Percentiles rank a stretch among this genome's conserved stretches.
phyloP scores from a whole-genome alignment of 2,329 filamentous ascomycete species.

The Arthrobotrys iridis region DNA sequence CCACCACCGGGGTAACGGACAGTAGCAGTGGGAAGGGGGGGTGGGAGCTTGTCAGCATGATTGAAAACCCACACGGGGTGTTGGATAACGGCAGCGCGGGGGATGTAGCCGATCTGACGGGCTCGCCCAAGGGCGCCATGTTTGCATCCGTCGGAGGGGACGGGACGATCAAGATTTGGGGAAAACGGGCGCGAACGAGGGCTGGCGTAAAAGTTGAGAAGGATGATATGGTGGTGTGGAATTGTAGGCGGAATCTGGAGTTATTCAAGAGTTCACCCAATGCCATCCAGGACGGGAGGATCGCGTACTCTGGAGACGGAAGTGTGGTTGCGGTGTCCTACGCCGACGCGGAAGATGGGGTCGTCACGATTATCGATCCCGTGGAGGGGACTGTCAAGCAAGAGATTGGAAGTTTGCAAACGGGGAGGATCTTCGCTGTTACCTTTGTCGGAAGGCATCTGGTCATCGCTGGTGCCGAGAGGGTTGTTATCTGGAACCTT shows the following conservation, averaged over 20 bases:
- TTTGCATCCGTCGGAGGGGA: slow-evolving; percentile 91
- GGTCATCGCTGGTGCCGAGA: slow-evolving; percentile 74
- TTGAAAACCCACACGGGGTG: slow-evolving; percentile 79
- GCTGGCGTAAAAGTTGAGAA: slow-evolving; percentile 65
- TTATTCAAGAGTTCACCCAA: slow-evolving; percentile 30
- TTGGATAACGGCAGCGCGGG: slow-evolving; percentile 63
- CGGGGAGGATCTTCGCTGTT: slow-evolving; percentile 73
- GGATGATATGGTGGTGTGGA: slow-evolving; percentile 45
- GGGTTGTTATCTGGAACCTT: slow-evolving; percentile 82
- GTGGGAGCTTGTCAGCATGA: slow-evolving; percentile 81
- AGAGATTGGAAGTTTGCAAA: slow-evolving; percentile 74
- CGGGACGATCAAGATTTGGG: slow-evolving; percentile 80
- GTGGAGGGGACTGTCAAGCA: slow-evolving; percentile 73
- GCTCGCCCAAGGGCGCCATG: slow-evolving; percentile 73
- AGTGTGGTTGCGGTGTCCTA: slow-evolving; percentile 68
- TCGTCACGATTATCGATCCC: slow-evolving; percentile 74
- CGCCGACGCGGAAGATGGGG: slow-evolving; percentile 64
- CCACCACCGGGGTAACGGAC: slow-evolving; percentile 55
- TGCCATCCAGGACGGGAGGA: slow-evolving; percentile 31
- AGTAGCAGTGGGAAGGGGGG: slow-evolving; percentile 63
- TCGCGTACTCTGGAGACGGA: slow-evolving; percentile 41
- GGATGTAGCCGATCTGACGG: slow-evolving; percentile 76
- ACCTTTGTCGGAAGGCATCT: slow-evolving; percentile 78
- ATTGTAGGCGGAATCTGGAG: slow-evolving; percentile 41
- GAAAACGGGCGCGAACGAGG: slow-evolving; percentile 74